Percentiles rank a stretch among this genome's conserved stretches.
Conservation (phyloP, 495 filamentous ascomycete species). For the Penicillium simplicissimum region DNA sequence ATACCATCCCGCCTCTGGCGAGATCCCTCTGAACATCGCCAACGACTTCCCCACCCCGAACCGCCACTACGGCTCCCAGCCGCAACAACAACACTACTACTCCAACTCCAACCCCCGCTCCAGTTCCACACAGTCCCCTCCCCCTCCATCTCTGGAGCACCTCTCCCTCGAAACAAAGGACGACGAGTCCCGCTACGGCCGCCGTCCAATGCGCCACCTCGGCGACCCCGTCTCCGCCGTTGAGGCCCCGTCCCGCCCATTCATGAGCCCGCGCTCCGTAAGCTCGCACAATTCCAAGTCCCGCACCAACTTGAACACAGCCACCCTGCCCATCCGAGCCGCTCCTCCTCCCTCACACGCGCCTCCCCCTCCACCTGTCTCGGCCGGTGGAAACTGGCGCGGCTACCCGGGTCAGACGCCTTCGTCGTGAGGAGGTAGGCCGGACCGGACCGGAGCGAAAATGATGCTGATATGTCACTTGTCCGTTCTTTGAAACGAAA, state of each 20-base stretch:
- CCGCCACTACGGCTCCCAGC: constrained; percentile 24
- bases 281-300: constrained; percentile 43
- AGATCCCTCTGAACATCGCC: constrained; percentile 63
- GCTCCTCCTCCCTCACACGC: constrained; percentile 45
- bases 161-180: constrained; percentile 41
- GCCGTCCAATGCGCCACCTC: constrained; percentile 40
- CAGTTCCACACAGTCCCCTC: constrained; percentile 33
- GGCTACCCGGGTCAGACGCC: constrained; percentile 31
- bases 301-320: constrained; percentile 39
- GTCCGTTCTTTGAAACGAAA: constrained; percentile 4
- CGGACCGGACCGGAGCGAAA: not conserved
- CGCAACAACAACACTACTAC: constrained; percentile 30
- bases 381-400: constrained; percentile 37
- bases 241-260: constrained; percentile 36
- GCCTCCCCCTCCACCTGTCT: constrained; percentile 41
- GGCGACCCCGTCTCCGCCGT: constrained; percentile 43
- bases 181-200: constrained; percentile 37
- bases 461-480: constrained; percentile 7
- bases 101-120: constrained; percentile 26
- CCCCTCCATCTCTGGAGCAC: constrained; percentile 43
- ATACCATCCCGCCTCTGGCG: constrained; percentile 61
- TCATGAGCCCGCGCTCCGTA: constrained; percentile 39
- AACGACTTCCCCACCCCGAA: constrained; percentile 37
- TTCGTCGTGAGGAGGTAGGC: constrained; percentile 8
- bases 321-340: constrained; percentile 45